Evolutionary conservation across 2,329 filamentous ascomycete genomes (phyloP), one percentile per base, ranked within the genome.

Genomic region (Cordyceps cateniannulata): DNA sequence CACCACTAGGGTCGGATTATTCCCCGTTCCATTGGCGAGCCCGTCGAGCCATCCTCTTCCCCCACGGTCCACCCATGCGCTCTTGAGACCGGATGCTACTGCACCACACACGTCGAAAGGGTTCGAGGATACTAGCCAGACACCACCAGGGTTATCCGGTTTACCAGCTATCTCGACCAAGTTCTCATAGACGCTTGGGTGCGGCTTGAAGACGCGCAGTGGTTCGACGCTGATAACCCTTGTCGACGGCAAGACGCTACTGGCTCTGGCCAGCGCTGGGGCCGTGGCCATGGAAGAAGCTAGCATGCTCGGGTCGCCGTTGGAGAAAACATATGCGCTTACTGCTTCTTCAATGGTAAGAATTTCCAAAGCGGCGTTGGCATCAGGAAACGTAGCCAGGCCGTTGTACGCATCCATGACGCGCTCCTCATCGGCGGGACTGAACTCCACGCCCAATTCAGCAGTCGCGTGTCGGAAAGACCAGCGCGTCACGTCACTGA

Each of bases 81-180:
- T 81, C 66, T 81, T 79, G 73, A 91, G 74, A 0, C 88, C 88
- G 5, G 80, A 77, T 1, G 77, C 77, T 63, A 78, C 79, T 1
- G 88, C 85, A 0, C 89, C 89, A 0, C 85, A 80, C 18, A 88
- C 75, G 69, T 92, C 89, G 69, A 92, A 92, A 2, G 89, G 85
- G 69, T 92, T 92, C 1, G 84, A 83, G 65, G 82, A 88, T 6
- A 93, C 79, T 8, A 92, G 72, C 86, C 88, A 91, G 16, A 91
- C 77, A 27, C 81, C 75, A 1, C 69, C 73, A 64, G 78, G 75
- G 20, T 77, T 66, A 1, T 71, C 73, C 44, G 73, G 65, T 66
- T 80, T 81, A 3, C 80, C 80, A 2, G 79, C 76, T 40, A 76
- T 75, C 64, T 77, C 65, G 1, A 82, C 77, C 25, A 90, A 73